Conservation (phyloP, 768 basidiomycete species). For the Tephrocybe sp. region DNA sequence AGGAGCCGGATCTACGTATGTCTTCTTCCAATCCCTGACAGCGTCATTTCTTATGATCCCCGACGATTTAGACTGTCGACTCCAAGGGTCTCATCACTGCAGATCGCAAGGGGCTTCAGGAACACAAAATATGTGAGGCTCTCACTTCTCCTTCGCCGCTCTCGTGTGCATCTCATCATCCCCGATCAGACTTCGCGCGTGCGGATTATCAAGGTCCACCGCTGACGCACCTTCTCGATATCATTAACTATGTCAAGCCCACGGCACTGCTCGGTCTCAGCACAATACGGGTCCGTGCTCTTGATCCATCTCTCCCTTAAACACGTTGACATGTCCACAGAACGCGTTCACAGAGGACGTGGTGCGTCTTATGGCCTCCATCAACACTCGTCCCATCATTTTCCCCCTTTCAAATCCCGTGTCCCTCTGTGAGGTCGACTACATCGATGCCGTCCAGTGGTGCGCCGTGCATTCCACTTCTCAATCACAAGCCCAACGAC, state of each 20-base stretch:
- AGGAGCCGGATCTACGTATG: constrained; percentile 65
- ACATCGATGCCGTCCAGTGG: constrained; percentile 59
- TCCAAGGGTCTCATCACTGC: constrained; percentile 77
- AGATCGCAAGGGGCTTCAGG: constrained; percentile 63
- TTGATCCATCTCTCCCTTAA: not conserved
- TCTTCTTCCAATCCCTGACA: not conserved
- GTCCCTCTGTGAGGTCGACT: constrained; percentile 59
- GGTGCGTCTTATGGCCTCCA: constrained; percentile 59
- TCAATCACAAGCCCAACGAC: not conserved
- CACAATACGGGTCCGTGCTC: constrained; percentile 43
- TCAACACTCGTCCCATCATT: constrained; percentile 74
- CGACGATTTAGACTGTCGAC: constrained; percentile 58
- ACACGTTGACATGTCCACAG: constrained; percentile 22
- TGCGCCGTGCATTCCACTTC: constrained; percentile 20
- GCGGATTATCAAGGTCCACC: constrained; percentile 66
- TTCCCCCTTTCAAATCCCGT: constrained; percentile 82
- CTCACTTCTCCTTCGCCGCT: not conserved
- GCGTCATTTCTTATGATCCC: not conserved
- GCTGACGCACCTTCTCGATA: constrained; percentile 60
- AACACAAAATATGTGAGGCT: constrained; percentile 69
- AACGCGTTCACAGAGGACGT: constrained; percentile 66
- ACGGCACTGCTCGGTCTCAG: constrained; percentile 78
- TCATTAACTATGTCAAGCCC: constrained; percentile 71
- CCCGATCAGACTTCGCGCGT: constrained; percentile 66
- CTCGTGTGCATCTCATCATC: constrained; percentile 22